Base-by-base conservation (phyloP, 169 alveolate genomes). In the Neospora caninum region DNA sequence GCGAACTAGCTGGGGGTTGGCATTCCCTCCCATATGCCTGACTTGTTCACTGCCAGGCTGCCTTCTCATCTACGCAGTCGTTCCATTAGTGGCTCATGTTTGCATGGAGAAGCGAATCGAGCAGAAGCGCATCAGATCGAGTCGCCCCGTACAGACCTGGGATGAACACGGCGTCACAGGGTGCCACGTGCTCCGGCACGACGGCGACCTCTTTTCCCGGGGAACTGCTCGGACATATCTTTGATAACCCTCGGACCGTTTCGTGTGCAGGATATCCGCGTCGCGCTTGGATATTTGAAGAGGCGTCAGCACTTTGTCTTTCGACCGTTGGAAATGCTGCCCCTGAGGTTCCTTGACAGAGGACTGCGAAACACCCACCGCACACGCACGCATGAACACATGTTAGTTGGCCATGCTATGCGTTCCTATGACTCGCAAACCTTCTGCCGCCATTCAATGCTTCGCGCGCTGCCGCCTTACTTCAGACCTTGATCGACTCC, bases 101-200 rank as follows among this genome's bases (percentile, higher is more conserved):
- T 49, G 4, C 58, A 49, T 49, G 58, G n/a, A n/a, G n/a, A 49
- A 49, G 58, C 58, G 13, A 49, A 49, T 49, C 4, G 4, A 49
- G 58, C 22, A 49, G 4, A 7, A 49, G 58, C 58, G 58, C 4
- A 7, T 49, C 58, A 49, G n/a, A 49, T 49, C 4, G 22, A 49
- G 58, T 49, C 58, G 58, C 58, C 69, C 67, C 34, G 7, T 82
- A 41, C 89, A n/a, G 64, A 82, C 89, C 41, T 42, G 89, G 42
- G 89, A 7, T 31, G 89, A 42, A 82, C 69, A 41, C 22, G 89
- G 89, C 89, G 89, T 82, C 89, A 29, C 41, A 7, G 89, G 89
- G 89, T 82, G 89, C 89, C 89, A 82, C 7, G 89, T 41, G 64
- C 67, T 9, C 69, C 41, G 41, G 89, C 29, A 41, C 16, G 67